A percentile compares a stretch with the other conserved stretches of the same genome.
Conservation (phyloP, 306 rosid genomes). For the Citrullus mucosospermus region DNA sequence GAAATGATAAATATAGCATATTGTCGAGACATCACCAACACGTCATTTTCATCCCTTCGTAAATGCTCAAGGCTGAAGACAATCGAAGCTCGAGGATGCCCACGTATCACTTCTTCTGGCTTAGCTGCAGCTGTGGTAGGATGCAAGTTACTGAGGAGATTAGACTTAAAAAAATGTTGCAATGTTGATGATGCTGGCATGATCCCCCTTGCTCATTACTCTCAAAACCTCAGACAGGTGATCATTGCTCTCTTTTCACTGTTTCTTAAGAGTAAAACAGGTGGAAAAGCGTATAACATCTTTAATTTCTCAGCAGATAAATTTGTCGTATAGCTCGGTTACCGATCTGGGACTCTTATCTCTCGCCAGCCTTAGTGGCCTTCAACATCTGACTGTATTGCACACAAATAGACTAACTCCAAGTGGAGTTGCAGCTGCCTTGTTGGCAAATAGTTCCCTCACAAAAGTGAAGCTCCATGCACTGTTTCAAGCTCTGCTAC, state of each 20-base stretch:
- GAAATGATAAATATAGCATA: slow-evolving; percentile 69
- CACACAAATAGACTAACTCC: slow-evolving; percentile 64
- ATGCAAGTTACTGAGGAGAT: slow-evolving; percentile 57
- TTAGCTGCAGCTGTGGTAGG: slow-evolving; percentile 46
- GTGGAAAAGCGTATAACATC: background rate
- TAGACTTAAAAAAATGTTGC: slow-evolving; percentile 77
- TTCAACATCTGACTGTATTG: slow-evolving; percentile 63
- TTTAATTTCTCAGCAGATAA: slow-evolving; percentile 48
- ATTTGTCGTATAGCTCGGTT: slow-evolving; percentile 69
- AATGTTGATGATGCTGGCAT: slow-evolving; percentile 68
- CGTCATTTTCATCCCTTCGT: slow-evolving; percentile 42
- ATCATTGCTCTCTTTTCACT: slow-evolving; percentile 1
- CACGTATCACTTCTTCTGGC: slow-evolving; percentile 57
- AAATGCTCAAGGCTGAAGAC: slow-evolving; percentile 53
- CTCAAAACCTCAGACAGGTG: slow-evolving; percentile 88
- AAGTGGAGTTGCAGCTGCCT: slow-evolving; percentile 62
- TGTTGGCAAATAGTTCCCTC: slow-evolving; percentile 54
- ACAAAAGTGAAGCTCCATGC: slow-evolving; percentile 85
- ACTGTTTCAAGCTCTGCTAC: slow-evolving; percentile 41
- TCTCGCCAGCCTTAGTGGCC: slow-evolving; percentile 76
- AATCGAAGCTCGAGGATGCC: slow-evolving; percentile 78
- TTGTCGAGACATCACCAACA: slow-evolving; percentile 60
- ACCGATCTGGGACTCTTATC: slow-evolving; percentile 77
- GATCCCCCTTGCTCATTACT: slow-evolving; percentile 59
- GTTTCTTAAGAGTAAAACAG: slow-evolving; percentile 2